Conservation (phyloP, 306 rosid genomes). For the Dryas alaskensis region DNA sequence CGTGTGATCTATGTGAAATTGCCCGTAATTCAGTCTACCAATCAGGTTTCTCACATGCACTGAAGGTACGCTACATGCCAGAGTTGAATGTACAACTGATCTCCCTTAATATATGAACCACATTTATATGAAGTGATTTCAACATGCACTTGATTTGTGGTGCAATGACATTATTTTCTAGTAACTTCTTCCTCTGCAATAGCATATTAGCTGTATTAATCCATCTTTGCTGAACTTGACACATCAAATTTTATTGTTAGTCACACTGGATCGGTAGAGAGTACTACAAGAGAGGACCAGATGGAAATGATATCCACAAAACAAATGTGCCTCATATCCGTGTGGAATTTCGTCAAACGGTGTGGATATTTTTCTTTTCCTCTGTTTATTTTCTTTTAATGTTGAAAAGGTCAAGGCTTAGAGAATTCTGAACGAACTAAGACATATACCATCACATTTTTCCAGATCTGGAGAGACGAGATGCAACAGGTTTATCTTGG, state of each 20-base stretch:
- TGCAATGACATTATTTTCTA: neutral
- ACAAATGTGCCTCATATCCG: constrained; percentile 98
- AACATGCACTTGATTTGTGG: neutral
- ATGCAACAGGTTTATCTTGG: constrained; percentile 84
- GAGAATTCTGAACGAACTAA: neutral
- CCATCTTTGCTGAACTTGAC: constrained; percentile 12
- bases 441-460: constrained; percentile 15
- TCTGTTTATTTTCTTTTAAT: neutral
- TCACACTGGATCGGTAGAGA: constrained; percentile 93
- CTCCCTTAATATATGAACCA: neutral
- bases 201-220: neutral
- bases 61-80: constrained; percentile 52
- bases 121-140: neutral
- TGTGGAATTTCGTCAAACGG: constrained; percentile 87
- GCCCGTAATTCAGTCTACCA: constrained; percentile 97
- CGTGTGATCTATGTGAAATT: constrained; percentile 92
- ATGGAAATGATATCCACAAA: constrained; percentile 87
- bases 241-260: constrained; percentile 37
- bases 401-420: neutral
- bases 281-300: constrained; percentile 88
- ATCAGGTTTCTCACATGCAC: constrained; percentile 92
- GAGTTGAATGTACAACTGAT: neutral
- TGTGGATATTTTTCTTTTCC: constrained; percentile 27
- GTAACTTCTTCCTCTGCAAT: neutral
- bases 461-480: constrained; percentile 95